Percentiles rank a stretch among this genome's conserved stretches.
Evolutionary conservation across 2,329 filamentous ascomycete species (phyloP).

Genomic region (Diaporthe velutina): DNA sequence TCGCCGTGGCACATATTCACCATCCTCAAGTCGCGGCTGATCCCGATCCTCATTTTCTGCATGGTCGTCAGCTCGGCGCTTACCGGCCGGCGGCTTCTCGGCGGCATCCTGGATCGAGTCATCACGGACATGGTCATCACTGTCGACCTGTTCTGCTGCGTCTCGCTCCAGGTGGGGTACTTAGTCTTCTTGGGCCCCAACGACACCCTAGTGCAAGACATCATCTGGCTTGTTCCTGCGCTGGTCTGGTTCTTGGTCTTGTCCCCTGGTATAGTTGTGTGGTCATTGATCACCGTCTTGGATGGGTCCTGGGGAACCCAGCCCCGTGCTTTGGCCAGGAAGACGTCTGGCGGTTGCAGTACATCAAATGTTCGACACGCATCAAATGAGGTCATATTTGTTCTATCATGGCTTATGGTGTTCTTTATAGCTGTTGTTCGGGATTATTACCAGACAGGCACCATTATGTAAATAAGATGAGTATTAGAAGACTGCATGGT

Average conservation of each 20-base stretch:
- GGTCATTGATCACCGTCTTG: not conserved
- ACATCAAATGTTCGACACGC: not conserved
- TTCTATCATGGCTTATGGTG: not conserved
- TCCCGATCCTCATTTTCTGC: constrained; percentile 9
- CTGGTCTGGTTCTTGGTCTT: constrained; percentile 11
- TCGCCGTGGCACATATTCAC: constrained; percentile 24
- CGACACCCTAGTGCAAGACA: not conserved
- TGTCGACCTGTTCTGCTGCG: constrained; percentile 12
- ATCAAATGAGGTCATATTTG: constrained; percentile 4
- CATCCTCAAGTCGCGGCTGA: constrained; percentile 17
- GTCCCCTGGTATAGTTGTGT: constrained; percentile 1
- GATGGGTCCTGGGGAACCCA: constrained; percentile 25
- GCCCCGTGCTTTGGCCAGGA: not conserved
- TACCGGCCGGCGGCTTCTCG: not conserved
- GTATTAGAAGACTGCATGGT: not conserved
- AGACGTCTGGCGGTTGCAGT: not conserved
- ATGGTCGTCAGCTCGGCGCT: not conserved
- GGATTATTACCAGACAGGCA: not conserved
- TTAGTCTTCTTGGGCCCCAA: not conserved
- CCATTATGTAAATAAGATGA: not conserved
- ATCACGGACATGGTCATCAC: not conserved
- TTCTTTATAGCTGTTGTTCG: not conserved
- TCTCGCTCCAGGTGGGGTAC: constrained; percentile 21
- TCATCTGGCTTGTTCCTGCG: constrained; percentile 18
- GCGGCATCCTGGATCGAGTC: not conserved